A percentile compares a stretch with the other conserved stretches of the same genome.
phyloP scores from a whole-genome alignment of 106 monocot genomes.

The Amphibolis antarctica region DNA sequence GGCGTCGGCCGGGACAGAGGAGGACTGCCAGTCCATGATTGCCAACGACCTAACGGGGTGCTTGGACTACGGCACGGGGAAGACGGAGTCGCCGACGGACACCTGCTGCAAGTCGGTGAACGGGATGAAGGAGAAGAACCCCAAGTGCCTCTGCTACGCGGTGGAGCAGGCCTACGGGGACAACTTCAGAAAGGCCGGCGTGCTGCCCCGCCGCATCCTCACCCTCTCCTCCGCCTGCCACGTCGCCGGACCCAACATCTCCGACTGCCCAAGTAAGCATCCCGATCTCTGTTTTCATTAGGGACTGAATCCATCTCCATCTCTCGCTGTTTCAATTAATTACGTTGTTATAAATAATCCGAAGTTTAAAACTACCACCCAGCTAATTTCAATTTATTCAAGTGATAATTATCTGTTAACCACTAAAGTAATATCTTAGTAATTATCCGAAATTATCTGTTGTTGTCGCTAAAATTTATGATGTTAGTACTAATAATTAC shows the following conservation, averaged over 20 bases:
- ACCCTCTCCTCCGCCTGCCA: neutral
- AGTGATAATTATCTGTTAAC: no score
- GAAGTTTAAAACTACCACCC: no score
- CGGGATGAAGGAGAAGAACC: neutral
- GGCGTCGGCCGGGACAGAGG: neutral
- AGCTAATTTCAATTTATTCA: no score
- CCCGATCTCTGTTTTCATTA: neutral
- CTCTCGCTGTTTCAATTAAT: no score
- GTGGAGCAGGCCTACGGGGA: neutral
- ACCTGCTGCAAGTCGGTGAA: neutral
- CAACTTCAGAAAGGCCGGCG: neutral
- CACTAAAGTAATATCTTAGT: no score
- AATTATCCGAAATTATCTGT: no score
- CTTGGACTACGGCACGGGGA: slow-evolving; percentile 3
- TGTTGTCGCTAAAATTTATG: no score
- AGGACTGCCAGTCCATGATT: neutral
- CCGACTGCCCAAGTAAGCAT: neutral
- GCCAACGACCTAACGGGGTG: neutral
- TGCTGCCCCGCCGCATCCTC: neutral
- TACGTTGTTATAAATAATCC: no score
- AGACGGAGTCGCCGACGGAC: neutral
- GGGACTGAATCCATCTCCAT: no score
- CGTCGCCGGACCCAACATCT: neutral
- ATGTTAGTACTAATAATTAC: no score
- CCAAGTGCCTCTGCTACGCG: neutral